Evolutionary conservation across 495 filamentous ascomycete species (phyloP), one percentile per base, ranked within the genome.

Genomic region (Trichoderma virens): DNA sequence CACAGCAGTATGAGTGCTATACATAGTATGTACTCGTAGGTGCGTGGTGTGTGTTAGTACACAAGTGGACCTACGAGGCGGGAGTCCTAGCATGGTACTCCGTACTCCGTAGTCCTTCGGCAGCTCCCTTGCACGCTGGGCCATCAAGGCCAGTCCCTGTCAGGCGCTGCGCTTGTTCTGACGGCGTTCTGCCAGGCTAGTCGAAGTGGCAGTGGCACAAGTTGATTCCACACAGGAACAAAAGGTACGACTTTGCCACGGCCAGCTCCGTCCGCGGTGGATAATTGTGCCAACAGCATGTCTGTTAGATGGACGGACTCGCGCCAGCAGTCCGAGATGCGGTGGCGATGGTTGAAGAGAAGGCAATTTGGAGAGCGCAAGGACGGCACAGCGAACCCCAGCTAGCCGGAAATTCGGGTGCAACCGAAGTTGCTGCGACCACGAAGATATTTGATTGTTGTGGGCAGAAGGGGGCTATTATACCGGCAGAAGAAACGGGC

Each of bases 81-180:
- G 51, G 51, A 56, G 51, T 30, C 6, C 23, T 56, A 56, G 51
- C 51, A 56, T 30, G 51, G 51, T 30, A 56, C 25, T 56, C 51
- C 51, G 51, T 28, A 28, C 51, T 56, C 51, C 51, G 51, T 56
- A 56, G 9, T 56, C 51, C 51, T 25, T 56, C 51, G 51, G 51
- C 51, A 56, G 51, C 51, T 56, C 51, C 51, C 51, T 56, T 56
- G 51, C 51, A 56, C 41, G 16, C 18, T 20, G 41, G 11, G 41
- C 41, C 41, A 45, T 16, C 41, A 13, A 27, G 51, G 51, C 51
- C 51, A 30, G 51, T 28, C 51, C 51, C 51, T 56, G 51, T 56
- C 3, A 30, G 20, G 51, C 51, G 51, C 23, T 56, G 27, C 51
- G 51, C 51, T 56, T 56, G 51, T 56, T 56, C 51, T 30, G 30